A percentile compares a stretch with the other conserved stretches of the same genome.
These are phyloP conservation scores for Filobasidium wieringae DNA, from an alignment of 768 basidiomycete genomes.

Conservation along the genomic window DNA sequence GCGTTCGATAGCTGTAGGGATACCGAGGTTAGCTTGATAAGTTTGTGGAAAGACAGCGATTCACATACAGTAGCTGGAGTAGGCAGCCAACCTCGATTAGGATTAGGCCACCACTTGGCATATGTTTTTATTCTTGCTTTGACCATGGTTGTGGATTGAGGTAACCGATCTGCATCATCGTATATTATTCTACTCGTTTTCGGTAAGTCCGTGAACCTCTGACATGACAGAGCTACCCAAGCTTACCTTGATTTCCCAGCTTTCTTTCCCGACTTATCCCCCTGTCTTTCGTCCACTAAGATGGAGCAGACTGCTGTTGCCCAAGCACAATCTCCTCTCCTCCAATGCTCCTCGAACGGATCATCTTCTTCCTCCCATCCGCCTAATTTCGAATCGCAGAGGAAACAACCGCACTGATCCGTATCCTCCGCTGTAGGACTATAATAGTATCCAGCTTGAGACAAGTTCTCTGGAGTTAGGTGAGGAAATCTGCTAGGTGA, in stretches of 20 bases:
- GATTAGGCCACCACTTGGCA: conserved; percentile 37
- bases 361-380: conserved; percentile 80
- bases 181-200: not conserved
- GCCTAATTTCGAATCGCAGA: conserved; percentile 67
- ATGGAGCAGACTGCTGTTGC: conserved; percentile 65
- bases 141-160: conserved; percentile 6
- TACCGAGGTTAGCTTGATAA: not conserved
- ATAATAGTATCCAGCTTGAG: conserved; percentile 84
- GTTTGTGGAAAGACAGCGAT: not conserved
- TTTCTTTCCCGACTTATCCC: conserved; percentile 4
- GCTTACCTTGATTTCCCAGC: conserved; percentile 14
- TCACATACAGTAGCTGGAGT: conserved; percentile 27
- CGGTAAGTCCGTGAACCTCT: not conserved
- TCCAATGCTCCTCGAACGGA: conserved; percentile 70
- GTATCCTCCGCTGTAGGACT: conserved; percentile 46
- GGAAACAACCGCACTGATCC: conserved; percentile 51
- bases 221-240: conserved; percentile 41
- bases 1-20: conserved; percentile 68
- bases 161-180: conserved; percentile 6
- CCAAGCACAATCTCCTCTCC: conserved; percentile 53
- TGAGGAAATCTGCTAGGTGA: conserved; percentile 45
- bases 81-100: conserved; percentile 32
- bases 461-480: conserved; percentile 62
- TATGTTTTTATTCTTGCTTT: conserved; percentile 27
- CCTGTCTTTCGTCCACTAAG: conserved; percentile 29